Conservation (phyloP, 2,329 filamentous ascomycete genomes). For the Scedosporium dehoogii region DNA sequence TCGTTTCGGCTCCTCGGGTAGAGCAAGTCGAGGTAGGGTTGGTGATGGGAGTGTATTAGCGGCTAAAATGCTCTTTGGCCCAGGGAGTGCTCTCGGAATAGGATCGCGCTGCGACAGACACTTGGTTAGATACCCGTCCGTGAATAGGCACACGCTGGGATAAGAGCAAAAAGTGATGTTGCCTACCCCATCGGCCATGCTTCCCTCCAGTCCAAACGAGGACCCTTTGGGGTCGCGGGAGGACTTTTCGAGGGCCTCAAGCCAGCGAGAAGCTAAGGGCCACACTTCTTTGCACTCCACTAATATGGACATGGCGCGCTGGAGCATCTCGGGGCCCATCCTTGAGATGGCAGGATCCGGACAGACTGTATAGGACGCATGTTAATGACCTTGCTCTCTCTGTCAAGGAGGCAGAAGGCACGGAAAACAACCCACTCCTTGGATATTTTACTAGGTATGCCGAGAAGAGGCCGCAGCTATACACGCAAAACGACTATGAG, state of each 20-base stretch:
- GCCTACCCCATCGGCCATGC: constrained; percentile 37
- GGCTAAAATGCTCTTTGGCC: not conserved
- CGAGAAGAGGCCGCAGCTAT: constrained; percentile 42
- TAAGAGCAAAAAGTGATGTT: not conserved
- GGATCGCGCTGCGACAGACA: not conserved
- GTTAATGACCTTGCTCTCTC: not conserved
- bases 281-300: constrained; percentile 39
- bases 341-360: constrained; percentile 27
- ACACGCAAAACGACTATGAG: constrained; percentile 38
- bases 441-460: constrained; percentile 43
- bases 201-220: constrained; percentile 29
- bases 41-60: not conserved
- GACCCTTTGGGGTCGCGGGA: constrained; percentile 31
- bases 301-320: constrained; percentile 33
- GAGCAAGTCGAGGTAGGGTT: not conserved
- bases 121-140: not conserved
- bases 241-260: constrained; percentile 38
- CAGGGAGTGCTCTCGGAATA: not conserved
- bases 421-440: constrained; percentile 24
- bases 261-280: constrained; percentile 43
- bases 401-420: not conserved
- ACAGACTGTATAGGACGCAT: constrained; percentile 24
- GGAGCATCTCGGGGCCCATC: constrained; percentile 35
- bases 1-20: not conserved
- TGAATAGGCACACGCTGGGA: not conserved